phyloP scores from a whole-genome alignment of 1,284 basidiomycete genomes.

The Puccinia polysora region DNA sequence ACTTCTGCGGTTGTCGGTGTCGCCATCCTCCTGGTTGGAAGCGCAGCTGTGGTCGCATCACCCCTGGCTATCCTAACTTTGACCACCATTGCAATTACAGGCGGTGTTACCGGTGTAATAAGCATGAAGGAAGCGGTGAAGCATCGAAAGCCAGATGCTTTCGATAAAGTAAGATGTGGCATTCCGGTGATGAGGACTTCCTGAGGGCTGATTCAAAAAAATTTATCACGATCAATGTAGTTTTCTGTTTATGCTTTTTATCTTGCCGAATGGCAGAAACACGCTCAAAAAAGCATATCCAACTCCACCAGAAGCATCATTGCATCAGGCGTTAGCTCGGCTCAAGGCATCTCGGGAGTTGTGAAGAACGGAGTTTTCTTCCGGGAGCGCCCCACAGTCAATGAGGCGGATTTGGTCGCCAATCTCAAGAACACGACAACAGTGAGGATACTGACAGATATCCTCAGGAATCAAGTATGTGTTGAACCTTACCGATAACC shows the following conservation, averaged over 20 bases:
- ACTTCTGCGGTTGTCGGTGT: not conserved
- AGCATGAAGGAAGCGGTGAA: conserved; percentile 14
- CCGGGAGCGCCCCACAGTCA: conserved; percentile 10
- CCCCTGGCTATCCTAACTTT: not conserved
- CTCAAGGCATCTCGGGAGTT: conserved; percentile 11
- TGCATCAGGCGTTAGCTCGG: conserved; percentile 25
- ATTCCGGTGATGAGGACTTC: too few species aligned
- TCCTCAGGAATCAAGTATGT: conserved; percentile 32
- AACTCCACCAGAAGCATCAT: conserved; percentile 24
- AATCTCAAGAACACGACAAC: conserved; percentile 34
- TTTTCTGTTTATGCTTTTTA: conserved; percentile 37
- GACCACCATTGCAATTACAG: conserved; percentile 5
- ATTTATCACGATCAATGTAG: not conserved
- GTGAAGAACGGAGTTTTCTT: conserved; percentile 38
- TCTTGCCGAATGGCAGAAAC: conserved; percentile 33
- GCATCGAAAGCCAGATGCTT: conserved; percentile 2
- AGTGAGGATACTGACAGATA: conserved; percentile 33
- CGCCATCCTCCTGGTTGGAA: not conserved
- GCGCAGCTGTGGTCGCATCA: not conserved
- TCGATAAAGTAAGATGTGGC: conserved; percentile 18
- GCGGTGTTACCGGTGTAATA: conserved; percentile 11
- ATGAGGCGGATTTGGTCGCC: conserved; percentile 14
- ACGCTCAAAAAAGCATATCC: conserved; percentile 24
- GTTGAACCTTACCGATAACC: not conserved
- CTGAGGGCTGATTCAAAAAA: too few species aligned